Evolutionary conservation across 495 filamentous ascomycete species (phyloP), one percentile per base, ranked within the genome.

Genomic region (Hypoxylon perforatum): DNA sequence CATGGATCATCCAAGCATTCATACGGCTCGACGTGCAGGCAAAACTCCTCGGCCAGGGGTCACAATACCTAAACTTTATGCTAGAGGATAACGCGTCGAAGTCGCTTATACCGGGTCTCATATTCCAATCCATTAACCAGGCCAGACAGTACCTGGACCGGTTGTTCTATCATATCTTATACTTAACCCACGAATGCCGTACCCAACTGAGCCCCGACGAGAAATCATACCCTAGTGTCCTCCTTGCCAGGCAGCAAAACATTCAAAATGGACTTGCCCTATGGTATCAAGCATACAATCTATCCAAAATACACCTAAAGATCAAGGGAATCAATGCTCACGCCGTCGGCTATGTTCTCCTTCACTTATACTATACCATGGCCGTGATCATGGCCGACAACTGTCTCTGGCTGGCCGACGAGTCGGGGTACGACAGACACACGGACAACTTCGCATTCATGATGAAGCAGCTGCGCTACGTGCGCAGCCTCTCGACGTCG

Each of bases 361-460:
- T 87, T 10, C 66, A 54, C 9, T 25, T 76, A 5, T 82, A 84
- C 61, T 74, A 84, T 63, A 73, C 66, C 48, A 82, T 87, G 79
- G 77, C 79, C 0, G 72, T 53, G 14, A 80, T 87, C 56, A 85
- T 84, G 76, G 54, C 63, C 4, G 71, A 72, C 17, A 80, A 79
- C 0, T 78, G 77, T 46, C 67, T 85, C 2, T 69, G 53, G 0
- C 48, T 55, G 1, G 42, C 54, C 12, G 63, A 76, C 18, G 81
- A 86, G 70, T 70, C 61, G 18, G 65, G 72, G 3, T 86, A 78
- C 45, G 85, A 86, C 62, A 23, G 57, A 0, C 72, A 81, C 41
- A 81, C 78, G 0, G 22, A 57, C 2, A 44, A 73, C 5, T 87
- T 87, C 48, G 44, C 68, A 3, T 38, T 53, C 3, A 69, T 86